phyloP scores from a whole-genome alignment of 306 rosid species.

The Glycyrrhiza uralensis region DNA sequence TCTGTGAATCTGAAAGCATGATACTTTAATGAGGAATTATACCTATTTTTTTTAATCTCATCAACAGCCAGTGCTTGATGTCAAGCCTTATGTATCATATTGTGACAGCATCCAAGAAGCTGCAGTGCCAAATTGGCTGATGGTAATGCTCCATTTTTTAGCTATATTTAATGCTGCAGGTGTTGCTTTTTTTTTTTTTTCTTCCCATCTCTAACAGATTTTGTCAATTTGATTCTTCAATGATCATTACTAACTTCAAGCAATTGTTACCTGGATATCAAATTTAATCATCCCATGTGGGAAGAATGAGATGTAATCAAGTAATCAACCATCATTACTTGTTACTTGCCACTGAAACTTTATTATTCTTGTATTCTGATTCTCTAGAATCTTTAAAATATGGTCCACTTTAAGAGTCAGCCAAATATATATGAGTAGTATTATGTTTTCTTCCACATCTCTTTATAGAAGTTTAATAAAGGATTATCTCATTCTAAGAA shows the following conservation, averaged over 20 bases:
- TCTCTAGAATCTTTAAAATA: neutral
- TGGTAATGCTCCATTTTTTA: slow-evolving; percentile 43
- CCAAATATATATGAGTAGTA: neutral
- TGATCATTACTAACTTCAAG: neutral
- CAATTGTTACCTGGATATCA: neutral
- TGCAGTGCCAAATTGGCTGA: slow-evolving; percentile 74
- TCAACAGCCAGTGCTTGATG: slow-evolving; percentile 86
- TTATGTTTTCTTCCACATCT: neutral
- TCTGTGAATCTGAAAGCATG: slow-evolving; percentile 7
- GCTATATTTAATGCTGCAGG: neutral
- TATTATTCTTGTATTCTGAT: slow-evolving; percentile 10
- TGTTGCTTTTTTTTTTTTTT: neutral
- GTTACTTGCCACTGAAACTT: slow-evolving; percentile 14
- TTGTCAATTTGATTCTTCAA: neutral
- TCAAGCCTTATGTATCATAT: slow-evolving; percentile 90
- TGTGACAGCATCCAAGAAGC: slow-evolving; percentile 75
- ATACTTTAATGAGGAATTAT: neutral
- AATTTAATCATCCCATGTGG: slow-evolving; percentile 1
- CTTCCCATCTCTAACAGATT: neutral
- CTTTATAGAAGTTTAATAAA: neutral
- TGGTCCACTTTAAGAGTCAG: slow-evolving; percentile 2
- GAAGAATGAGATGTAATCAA: slow-evolving; percentile 1
- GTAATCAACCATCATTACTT: neutral
- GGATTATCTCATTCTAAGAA: slow-evolving; percentile 9
- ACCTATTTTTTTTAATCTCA: slow-evolving; percentile 26